Conservation (phyloP, 371 early-diverging fungal species). For the Rhizoclosmatium hyalinum region DNA sequence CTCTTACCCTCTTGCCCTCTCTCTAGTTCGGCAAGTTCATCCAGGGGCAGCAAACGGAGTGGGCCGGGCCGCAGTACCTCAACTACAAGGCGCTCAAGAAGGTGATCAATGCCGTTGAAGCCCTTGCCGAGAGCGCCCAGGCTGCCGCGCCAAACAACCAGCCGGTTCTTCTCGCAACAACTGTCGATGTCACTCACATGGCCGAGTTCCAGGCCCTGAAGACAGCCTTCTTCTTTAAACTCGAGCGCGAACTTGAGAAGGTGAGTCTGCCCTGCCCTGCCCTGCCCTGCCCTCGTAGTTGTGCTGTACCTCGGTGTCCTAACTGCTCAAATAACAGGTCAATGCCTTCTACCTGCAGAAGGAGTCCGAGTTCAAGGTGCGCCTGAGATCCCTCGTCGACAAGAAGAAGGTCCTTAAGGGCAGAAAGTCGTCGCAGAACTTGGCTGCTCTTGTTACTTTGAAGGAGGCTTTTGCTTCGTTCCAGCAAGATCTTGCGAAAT, state of each 20-base stretch:
- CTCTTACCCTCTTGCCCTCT: too few relatives aligned
- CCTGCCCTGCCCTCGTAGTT: background rate
- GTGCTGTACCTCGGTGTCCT: background rate
- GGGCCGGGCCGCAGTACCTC: conserved; percentile 86
- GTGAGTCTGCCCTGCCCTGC: conserved; percentile 29
- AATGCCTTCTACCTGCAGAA: conserved; percentile 65
- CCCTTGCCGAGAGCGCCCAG: conserved; percentile 43
- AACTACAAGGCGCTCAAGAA: conserved; percentile 93
- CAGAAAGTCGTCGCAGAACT: conserved; percentile 29
- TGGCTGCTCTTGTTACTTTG: conserved; percentile 70
- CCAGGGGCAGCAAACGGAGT: conserved; percentile 89
- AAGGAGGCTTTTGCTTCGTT: conserved; percentile 89
- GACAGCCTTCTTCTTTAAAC: conserved; percentile 60
- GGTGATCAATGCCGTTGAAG: conserved; percentile 81
- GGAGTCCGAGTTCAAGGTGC: conserved; percentile 57
- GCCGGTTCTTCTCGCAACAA: conserved; percentile 23
- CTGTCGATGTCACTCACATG: conserved; percentile 19
- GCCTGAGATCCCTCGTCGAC: conserved; percentile 46
- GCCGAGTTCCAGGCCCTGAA: conserved; percentile 49
- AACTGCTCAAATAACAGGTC: conserved; percentile 40
- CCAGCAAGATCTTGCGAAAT: conserved; percentile 90
- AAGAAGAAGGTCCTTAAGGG: conserved; percentile 71
- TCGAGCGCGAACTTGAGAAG: conserved; percentile 68
- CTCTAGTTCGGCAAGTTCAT: conserved; percentile 95
- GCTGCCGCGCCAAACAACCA: conserved; percentile 38